These are phyloP conservation scores for Gossypium stocksii DNA, from an alignment of 345 rosid genomes.

Conservation along the genomic window DNA sequence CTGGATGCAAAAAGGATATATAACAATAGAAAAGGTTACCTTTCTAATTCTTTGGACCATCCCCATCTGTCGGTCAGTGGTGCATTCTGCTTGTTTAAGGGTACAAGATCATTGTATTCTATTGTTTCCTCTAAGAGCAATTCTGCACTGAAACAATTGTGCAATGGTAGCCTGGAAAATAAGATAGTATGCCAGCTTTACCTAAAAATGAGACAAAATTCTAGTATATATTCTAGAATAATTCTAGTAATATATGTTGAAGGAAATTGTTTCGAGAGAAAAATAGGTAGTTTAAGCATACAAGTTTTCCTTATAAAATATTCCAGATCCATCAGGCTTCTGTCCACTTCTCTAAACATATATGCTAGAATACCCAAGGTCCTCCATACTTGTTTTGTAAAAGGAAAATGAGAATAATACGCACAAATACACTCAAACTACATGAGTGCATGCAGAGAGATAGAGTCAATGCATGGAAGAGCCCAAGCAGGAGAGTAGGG, in stretches of 20 bases:
- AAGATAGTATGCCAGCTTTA: background rate
- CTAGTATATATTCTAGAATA: background rate
- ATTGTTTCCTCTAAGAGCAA: conserved; percentile 65
- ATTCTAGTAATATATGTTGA: background rate
- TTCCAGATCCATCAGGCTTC: conserved; percentile 90
- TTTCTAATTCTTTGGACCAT: conserved; percentile 24
- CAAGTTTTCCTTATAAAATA: conserved; percentile 70
- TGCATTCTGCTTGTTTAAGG: conserved; percentile 27
- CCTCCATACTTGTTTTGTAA: conserved; percentile 62
- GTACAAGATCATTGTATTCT: conserved; percentile 87
- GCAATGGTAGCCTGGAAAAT: background rate
- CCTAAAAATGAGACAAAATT: background rate
- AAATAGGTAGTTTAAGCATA: conserved; percentile 19
- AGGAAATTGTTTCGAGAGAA: background rate
- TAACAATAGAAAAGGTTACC: conserved; percentile 29
- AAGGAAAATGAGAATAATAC: conserved; percentile 28
- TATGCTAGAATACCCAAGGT: conserved; percentile 60
- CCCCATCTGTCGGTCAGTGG: conserved; percentile 25
- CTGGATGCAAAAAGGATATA: background rate
- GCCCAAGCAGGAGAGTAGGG: background rate
- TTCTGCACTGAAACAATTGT: conserved; percentile 62
- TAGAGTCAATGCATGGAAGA: background rate
- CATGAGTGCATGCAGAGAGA: too few species aligned
- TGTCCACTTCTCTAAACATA: conserved; percentile 80
- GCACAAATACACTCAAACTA: background rate